Base-by-base conservation (phyloP, 176 grass and related monocot genomes). In the Oryza rufipogon region DNA sequence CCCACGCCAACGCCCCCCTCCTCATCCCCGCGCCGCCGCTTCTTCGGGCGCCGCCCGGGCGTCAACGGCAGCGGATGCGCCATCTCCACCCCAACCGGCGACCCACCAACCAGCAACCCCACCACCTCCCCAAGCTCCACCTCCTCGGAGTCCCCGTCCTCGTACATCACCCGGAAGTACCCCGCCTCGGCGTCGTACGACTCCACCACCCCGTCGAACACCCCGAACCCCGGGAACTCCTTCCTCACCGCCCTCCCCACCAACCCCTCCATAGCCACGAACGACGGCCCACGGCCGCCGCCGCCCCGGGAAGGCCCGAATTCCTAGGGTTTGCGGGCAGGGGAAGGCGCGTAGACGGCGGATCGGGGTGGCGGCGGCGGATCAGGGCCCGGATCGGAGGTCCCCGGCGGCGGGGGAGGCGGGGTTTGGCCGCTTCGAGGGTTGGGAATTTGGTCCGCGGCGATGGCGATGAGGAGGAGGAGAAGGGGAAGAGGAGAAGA, bases 141-240 rank as follows among this genome's bases (percentile, higher is more conserved):
- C 84, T 99, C 93, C 86, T 96, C 96, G 45, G 86, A 94, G 81
- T 99, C 97, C 17, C 96, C 91, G 47, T 99, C 97, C 79, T 89
- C 86, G 66, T 98, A 98, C 12, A 91, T 74, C 86, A 99, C 93
- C 83, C 87, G 89, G 81, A 91, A 98, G 73, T 87, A 98, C 11
- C 96, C 93, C 16, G 83, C 87, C 63, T 58, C 69, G 9, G 80
- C 71, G 86, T 99, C 97, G 74, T 92, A 96, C 42, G 97, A 96
- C 77, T 96, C 84, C 1, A 96, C 90, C 7, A 94, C 78, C 63
- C 97, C 97, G 11, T 39, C 12, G 65, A 63, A 99, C 17, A 45
- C 19, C 58, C 97, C 91, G 72, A 84, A 94, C 33, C 93, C 88
- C 41, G 88, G 86, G 72, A 99, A 96, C 42, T 47, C 86, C 89